Base-by-base conservation (phyloP, 495 filamentous ascomycete genomes). In the Neurospora africana region DNA sequence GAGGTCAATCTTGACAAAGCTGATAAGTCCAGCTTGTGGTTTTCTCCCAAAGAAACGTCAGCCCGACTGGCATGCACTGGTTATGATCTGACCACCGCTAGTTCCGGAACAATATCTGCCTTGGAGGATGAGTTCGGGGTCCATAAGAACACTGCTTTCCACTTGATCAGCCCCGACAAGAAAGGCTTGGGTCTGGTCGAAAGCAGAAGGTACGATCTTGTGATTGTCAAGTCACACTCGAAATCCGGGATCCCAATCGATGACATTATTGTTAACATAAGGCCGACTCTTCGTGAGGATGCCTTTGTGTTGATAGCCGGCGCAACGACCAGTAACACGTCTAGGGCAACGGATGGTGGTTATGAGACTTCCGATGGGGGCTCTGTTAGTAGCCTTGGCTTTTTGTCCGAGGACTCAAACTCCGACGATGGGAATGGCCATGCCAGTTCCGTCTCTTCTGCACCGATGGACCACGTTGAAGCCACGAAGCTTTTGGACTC, bases 1-100 rank as follows among this genome's bases (percentile, higher is more conserved):
- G 80, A 81, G 69, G 40, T 79, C 30, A 76, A 74, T 19, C 47
- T 78, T 9, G 30, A 75, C 38, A 8, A 40, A 8, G 72, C 36
- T 27, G 75, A 76, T 70, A 19, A 0, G 1, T 69, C 71, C 21
- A 37, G 39, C 11, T 27, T 70, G 11, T 73, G 67, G 71, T 15
- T 72, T 19, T 36, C 43, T 27, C 36, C 41, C 1, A 44, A 2
- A 38, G 33, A 53, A 0, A 33, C 11, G 33, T 19, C 35, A 30
- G 6, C 44, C 8, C 21, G 36, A 19, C 1, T 19, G 35, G 68
- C 68, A 17, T 69, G 61, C 23, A 2, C 36, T n/a, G 30, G 19
- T 2, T 70, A 70, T 37, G 43, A 13, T 8, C 65, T 69, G 21
- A 35, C 68, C 30, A 38, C 68, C 21, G 0, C 41, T 17, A 10